Evolutionary conservation across 305 asterid genomes (phyloP).

Genomic region (Ruellia speciosa): DNA sequence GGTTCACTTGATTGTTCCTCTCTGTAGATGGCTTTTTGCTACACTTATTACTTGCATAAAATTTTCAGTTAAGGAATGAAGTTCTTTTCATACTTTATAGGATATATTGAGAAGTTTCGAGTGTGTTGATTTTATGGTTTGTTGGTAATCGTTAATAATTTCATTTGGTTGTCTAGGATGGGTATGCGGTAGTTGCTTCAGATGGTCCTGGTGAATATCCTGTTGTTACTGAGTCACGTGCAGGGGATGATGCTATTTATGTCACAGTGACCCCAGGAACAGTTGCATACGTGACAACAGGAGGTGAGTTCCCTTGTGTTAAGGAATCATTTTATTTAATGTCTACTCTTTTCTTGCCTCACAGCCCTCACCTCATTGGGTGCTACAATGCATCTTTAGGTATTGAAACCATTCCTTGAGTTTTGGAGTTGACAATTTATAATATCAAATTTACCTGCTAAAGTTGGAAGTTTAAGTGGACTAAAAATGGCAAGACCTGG

Average conservation of each 20-base stretch:
- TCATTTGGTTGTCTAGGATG: slow-evolving; percentile 54
- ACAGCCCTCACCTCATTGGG: slow-evolving; percentile 5
- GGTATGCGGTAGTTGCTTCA: slow-evolving; percentile 83
- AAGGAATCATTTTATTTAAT: slow-evolving; percentile 4
- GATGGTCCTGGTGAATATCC: slow-evolving; percentile 90
- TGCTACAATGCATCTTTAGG: slow-evolving; percentile 1
- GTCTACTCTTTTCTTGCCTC: background rate
- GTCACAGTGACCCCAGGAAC: slow-evolving; percentile 66
- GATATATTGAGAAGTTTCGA: no score
- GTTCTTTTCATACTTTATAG: no score
- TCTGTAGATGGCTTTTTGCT: background rate
- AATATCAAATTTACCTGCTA: background rate
- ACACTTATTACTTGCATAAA: background rate
- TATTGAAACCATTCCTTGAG: slow-evolving; percentile 5
- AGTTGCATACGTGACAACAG: slow-evolving; percentile 85
- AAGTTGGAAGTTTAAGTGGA: background rate
- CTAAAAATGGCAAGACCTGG: background rate
- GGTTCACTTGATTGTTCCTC: no score
- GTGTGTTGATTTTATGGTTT: background rate
- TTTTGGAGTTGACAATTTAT: slow-evolving; percentile 1
- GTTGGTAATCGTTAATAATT: slow-evolving; percentile 7
- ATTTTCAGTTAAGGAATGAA: background rate
- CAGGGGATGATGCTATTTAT: slow-evolving; percentile 81
- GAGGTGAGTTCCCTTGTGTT: slow-evolving; percentile 45
- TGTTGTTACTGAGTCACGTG: slow-evolving; percentile 80